phyloP scores from a whole-genome alignment of 495 filamentous ascomycete genomes.

The Penicillium psychrofluorescens region DNA sequence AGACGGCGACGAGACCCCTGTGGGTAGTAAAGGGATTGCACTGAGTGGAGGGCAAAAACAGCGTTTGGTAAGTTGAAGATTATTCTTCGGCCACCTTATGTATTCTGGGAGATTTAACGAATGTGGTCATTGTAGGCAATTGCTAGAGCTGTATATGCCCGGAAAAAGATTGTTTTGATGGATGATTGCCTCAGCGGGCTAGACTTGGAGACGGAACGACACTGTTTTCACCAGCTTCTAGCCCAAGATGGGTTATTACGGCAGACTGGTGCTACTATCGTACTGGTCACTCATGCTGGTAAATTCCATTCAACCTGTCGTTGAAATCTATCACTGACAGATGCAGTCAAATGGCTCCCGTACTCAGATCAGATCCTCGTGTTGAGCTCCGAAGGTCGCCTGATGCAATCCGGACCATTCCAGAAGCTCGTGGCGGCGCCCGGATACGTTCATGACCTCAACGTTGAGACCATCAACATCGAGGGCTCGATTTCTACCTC shows the following conservation, averaged over 20 bases:
- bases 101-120: no score
- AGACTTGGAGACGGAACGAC: conserved; percentile 38
- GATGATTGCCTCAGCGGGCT: conserved; percentile 43
- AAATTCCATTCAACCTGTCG: neutral
- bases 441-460: neutral
- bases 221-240: conserved; percentile 37
- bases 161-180: conserved; percentile 28
- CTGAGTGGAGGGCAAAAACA: conserved; percentile 34
- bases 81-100: no score
- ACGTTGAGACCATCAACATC: neutral
- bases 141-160: conserved; percentile 40
- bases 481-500: no score
- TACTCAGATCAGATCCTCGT: neutral
- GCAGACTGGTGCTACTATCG: conserved; percentile 2
- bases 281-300: conserved; percentile 14
- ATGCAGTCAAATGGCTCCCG: neutral
- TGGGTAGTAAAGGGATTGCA: conserved; percentile 26
- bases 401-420: neutral
- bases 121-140: conserved; percentile 16
- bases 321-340: neutral
- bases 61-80: conserved; percentile 20
- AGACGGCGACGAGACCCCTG: conserved; percentile 20
- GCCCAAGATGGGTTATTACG: conserved; percentile 4
- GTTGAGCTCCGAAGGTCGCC: neutral
- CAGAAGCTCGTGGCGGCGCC: neutral